Base-by-base conservation (phyloP, 352 stramenopile genomes). In the Phytophthora podocarpi region DNA sequence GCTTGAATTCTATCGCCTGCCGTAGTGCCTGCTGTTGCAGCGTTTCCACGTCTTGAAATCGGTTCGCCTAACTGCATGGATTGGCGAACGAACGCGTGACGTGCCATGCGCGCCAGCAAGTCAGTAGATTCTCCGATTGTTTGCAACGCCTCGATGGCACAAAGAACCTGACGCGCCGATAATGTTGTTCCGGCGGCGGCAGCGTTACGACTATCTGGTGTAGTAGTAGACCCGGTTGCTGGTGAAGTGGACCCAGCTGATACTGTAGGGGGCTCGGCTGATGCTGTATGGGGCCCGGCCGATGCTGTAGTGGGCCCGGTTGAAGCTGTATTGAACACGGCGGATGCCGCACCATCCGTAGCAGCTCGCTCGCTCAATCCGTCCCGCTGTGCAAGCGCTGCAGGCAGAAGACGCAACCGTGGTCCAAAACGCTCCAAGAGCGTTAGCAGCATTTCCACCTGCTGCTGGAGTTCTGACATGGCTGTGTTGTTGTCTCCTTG, bases 81-180 rank as follows among this genome's bases (percentile, higher is more conserved):
- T 41, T 85, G 75, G 2, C 75, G 78, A 30, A 85, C 69, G 53
- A 87, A 85, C 4, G 78, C 58, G 36, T 83, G 74, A 5, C 78
- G 78, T 20, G 66, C 75, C 43, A 84, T 77, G 13, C 75, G 68
- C 13, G 78, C 64, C 27, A 90, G 55, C 42, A 85, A 49, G 6
- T 82, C 77, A 8, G 69, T 72, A 0, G 78, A 63, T 43, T 90
- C 80, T 26, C 80, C 80, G 20, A 89, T 74, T 1, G 62, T 73
- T 59, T 87, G 74, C 40, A 90, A 43, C 24, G 57, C 79, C 50
- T 90, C 78, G 32, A 90, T 82, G 8, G 72, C 53, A 24, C 78
- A 68, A 34, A 87, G 57, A 20, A 70, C 41, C 16, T 61, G 59
- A 15, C 69, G 64, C 18, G 64, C 27, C 26, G 58, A 64, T 27